A percentile compares a stretch with the other conserved stretches of the same genome.
phyloP scores from a whole-genome alignment of 1,139 yeast genomes.

The Saccharomyces hybrid region DNA sequence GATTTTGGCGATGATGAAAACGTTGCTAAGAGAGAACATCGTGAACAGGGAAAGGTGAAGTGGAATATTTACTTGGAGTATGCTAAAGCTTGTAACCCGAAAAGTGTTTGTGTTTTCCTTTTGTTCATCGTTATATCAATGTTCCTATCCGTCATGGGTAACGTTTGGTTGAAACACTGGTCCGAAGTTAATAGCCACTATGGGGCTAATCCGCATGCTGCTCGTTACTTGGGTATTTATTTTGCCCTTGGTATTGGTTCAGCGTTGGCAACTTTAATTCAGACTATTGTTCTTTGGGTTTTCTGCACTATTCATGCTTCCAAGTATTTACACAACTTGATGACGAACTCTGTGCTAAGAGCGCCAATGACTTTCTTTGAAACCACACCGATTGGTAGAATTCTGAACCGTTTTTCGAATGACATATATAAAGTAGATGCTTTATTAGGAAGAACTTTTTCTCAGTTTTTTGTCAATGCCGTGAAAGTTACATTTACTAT shows the following conservation, averaged over 20 bases:
- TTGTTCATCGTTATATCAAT: slow-evolving; percentile 47
- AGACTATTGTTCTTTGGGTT: slow-evolving; percentile 69
- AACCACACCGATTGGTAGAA: slow-evolving; percentile 93
- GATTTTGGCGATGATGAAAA: slow-evolving; percentile 41
- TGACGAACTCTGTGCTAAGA: slow-evolving; percentile 74
- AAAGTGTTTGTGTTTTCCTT: slow-evolving; percentile 53
- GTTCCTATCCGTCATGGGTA: slow-evolving; percentile 55
- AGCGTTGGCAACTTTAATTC: slow-evolving; percentile 52
- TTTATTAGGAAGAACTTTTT: slow-evolving; percentile 72
- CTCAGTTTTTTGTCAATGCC: slow-evolving; percentile 69
- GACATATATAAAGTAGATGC: slow-evolving; percentile 93
- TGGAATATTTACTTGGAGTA: slow-evolving; percentile 81
- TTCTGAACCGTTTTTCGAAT: slow-evolving; percentile 86
- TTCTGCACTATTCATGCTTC: slow-evolving; percentile 84
- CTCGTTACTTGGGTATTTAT: slow-evolving; percentile 66
- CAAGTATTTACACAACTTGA: slow-evolving; percentile 60
- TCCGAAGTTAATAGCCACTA: slow-evolving; percentile 72
- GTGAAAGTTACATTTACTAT: slow-evolving; percentile 72
- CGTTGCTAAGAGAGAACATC: slow-evolving; percentile 58
- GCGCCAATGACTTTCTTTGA: slow-evolving; percentile 98
- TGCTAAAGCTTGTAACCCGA: slow-evolving; percentile 82
- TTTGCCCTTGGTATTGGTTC: slow-evolving; percentile 69
- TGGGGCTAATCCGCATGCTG: slow-evolving; percentile 66
- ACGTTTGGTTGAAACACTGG: slow-evolving; percentile 96
- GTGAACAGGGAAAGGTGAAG: slow-evolving; percentile 90